Evolutionary conservation across 306 rosid genomes (phyloP).

Genomic region (Arachis hypogaea): DNA sequence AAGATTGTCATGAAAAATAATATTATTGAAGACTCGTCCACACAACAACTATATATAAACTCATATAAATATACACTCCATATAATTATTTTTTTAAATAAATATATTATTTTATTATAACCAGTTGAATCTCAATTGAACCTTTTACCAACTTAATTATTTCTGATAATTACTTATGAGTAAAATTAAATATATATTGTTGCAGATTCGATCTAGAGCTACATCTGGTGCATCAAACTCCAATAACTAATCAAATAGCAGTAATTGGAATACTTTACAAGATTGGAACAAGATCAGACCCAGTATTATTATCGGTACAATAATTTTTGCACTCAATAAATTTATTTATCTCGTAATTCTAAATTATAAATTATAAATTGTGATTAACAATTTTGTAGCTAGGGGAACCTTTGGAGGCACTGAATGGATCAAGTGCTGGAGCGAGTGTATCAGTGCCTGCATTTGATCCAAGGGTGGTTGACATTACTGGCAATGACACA

Average conservation of each 20-base stretch:
- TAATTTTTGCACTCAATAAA: too few species aligned
- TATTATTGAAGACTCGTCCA: too few species aligned
- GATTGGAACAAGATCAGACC: conserved; percentile 48
- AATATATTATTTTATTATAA: too few species aligned
- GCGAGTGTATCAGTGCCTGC: conserved; percentile 40
- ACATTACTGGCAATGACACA: conserved; percentile 8
- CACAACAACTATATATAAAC: too few species aligned
- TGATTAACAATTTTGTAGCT: conserved; percentile 38
- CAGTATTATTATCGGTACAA: conserved; percentile 55
- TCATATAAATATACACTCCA: too few species aligned
- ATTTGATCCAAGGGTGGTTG: conserved; percentile 50
- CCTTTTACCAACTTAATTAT: too few species aligned
- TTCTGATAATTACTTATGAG: background rate
- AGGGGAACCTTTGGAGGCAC: conserved; percentile 29
- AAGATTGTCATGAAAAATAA: too few species aligned
- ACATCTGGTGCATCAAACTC: conserved; percentile 66
- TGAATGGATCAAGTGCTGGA: conserved; percentile 18
- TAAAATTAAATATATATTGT: conserved; percentile 1
- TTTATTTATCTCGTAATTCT: too few species aligned
- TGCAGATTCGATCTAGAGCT: conserved; percentile 60
- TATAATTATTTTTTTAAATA: too few species aligned
- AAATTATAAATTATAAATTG: too few species aligned
- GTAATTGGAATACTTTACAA: conserved; percentile 66
- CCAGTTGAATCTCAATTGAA: too few species aligned
- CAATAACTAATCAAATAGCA: conserved; percentile 42